A percentile compares a stretch with the other conserved stretches of the same genome.
phyloP scores from a whole-genome alignment of 768 basidiomycete species.

The Gloeopeniophorella convolvens region DNA sequence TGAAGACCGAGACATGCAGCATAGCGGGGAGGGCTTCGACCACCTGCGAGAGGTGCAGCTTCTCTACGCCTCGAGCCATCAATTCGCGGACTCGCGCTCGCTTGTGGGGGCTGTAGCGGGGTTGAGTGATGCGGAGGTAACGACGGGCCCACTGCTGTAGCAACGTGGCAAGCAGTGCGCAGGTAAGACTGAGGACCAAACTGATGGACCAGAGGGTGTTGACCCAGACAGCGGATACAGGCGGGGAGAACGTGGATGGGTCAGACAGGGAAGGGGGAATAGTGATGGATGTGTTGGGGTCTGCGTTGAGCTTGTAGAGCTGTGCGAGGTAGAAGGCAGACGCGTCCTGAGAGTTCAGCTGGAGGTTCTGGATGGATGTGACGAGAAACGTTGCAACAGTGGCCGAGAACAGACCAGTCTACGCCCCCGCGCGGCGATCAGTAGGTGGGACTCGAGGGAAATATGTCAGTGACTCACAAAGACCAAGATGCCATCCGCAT shows the following conservation, averaged over 20 bases:
- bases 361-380: neutral
- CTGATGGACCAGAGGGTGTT: conserved; percentile 13
- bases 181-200: conserved; percentile 5
- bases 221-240: conserved; percentile 1
- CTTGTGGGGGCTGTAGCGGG: neutral
- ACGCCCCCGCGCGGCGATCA: no score
- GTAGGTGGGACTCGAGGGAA: no score
- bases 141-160: conserved; percentile 9
- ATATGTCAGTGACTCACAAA: no score
- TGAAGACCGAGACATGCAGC: conserved; percentile 14
- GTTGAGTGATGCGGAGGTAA: neutral
- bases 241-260: neutral
- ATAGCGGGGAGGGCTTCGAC: conserved; percentile 7
- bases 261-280: neutral
- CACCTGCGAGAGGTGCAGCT: neutral
- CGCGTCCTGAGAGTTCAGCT: neutral
- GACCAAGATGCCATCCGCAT: no score
- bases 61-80: conserved; percentile 1
- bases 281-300: neutral
- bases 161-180: conserved; percentile 6
- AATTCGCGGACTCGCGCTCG: conserved; percentile 1
- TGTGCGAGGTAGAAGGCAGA: neutral
- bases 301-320: neutral
- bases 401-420: conserved; percentile 12
- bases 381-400: neutral